Percentiles rank a stretch among this genome's conserved stretches.
These are phyloP conservation scores for Phyllosticta capitalensis DNA, from an alignment of 2,329 filamentous ascomycete genomes.

Conservation along the genomic window DNA sequence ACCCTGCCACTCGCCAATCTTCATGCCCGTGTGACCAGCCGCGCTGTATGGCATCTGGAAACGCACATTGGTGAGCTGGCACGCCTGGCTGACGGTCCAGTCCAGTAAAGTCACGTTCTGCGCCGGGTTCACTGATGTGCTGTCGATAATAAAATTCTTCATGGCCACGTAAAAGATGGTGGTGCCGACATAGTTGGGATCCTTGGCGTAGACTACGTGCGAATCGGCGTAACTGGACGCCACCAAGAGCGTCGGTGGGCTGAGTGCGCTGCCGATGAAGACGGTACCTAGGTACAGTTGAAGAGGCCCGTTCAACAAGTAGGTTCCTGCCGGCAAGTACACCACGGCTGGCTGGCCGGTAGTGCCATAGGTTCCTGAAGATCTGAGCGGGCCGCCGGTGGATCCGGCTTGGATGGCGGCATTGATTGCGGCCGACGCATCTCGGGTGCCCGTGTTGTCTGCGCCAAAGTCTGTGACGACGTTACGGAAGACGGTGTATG, in stretches of 20 bases:
- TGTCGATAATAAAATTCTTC: slow-evolving; percentile 21
- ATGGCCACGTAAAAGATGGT: slow-evolving; percentile 22
- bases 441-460: slow-evolving; percentile 23
- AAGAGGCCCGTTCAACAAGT: slow-evolving; percentile 16
- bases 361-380: slow-evolving; percentile 11
- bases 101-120: slow-evolving; percentile 16
- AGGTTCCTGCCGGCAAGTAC: slow-evolving; percentile 20
- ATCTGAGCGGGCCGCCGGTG: not conserved
- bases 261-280: slow-evolving; percentile 3
- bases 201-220: slow-evolving; percentile 15
- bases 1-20: slow-evolving; percentile 24
- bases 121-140: slow-evolving; percentile 13
- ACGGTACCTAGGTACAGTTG: slow-evolving; percentile 14
- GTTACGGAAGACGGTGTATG: slow-evolving; percentile 28
- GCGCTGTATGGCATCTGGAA: slow-evolving; percentile 26
- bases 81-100: slow-evolving; percentile 22
- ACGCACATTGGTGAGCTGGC: slow-evolving; percentile 19
- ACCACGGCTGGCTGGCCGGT: slow-evolving; percentile 19
- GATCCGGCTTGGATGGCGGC: slow-evolving; percentile 5
- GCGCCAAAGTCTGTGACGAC: slow-evolving; percentile 26
- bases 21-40: slow-evolving; percentile 29
- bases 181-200: slow-evolving; percentile 12
- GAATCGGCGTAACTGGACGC: not conserved
- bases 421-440: slow-evolving; percentile 17
- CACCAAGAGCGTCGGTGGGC: slow-evolving; percentile 4